Evolutionary conservation across 2,329 filamentous ascomycete species (phyloP).

Genomic region (Diaporthe ilicicola): DNA sequence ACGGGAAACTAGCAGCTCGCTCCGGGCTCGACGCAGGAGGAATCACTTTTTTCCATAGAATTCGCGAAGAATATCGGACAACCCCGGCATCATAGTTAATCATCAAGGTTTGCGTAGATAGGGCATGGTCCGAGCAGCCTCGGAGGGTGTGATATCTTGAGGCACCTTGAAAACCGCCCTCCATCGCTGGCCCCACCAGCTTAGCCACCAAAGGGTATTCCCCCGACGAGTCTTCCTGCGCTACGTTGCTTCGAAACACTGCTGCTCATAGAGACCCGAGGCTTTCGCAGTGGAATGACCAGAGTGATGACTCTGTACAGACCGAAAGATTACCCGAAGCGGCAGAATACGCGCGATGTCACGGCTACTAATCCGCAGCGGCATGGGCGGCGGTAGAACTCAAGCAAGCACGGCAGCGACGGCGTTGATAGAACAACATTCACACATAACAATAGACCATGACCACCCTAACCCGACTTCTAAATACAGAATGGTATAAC

Average conservation of each 20-base stretch:
- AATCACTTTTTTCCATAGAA: neutral
- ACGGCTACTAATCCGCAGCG: neutral
- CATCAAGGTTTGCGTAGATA: conserved; percentile 7
- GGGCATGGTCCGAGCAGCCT: neutral
- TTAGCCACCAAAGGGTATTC: neutral
- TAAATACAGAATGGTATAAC: conserved; percentile 31
- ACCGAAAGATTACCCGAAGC: neutral
- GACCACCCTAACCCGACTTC: conserved; percentile 25
- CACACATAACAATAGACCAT: conserved; percentile 12
- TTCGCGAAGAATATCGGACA: neutral
- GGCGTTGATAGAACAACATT: conserved; percentile 4
- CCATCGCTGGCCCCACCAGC: too few species aligned
- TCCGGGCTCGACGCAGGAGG: neutral
- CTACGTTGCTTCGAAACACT: neutral
- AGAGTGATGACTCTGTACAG: neutral
- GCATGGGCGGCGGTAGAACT: neutral
- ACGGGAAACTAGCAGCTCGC: neutral
- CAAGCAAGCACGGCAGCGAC: neutral
- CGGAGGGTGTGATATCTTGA: neutral
- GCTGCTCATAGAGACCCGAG: neutral
- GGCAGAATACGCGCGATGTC: neutral
- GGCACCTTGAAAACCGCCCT: neutral
- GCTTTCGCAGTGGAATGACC: neutral
- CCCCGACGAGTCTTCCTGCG: neutral
- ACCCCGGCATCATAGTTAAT: neutral